These are phyloP conservation scores for Phytophthora tentaculata DNA, from an alignment of 352 stramenopile species.

Conservation along the genomic window DNA sequence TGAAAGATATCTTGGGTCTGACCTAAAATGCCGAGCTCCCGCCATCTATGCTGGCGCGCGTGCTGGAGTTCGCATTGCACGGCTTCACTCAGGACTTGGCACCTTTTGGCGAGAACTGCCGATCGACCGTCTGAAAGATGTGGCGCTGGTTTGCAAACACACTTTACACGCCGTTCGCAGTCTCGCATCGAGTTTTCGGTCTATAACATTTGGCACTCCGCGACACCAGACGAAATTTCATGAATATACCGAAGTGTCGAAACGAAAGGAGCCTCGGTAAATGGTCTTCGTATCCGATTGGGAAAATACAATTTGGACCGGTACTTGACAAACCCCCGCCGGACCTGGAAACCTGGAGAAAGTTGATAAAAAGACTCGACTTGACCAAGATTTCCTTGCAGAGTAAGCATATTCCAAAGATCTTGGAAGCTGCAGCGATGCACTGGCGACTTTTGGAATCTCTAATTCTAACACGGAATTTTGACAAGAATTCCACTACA, in stretches of 20 bases:
- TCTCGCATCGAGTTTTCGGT: neutral
- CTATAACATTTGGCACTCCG: neutral
- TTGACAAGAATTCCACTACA: neutral
- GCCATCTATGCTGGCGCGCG: neutral
- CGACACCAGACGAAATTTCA: neutral
- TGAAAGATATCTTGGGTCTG: no score
- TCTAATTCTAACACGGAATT: neutral
- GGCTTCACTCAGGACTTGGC: neutral
- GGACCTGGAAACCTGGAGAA: neutral
- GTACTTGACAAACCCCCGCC: no score
- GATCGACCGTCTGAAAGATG: neutral
- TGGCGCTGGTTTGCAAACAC: neutral
- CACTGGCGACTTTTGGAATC: neutral
- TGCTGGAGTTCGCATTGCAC: neutral
- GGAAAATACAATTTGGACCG: no score
- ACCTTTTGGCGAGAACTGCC: no score
- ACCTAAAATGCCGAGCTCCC: neutral
- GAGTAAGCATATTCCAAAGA: neutral
- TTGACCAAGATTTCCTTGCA: neutral
- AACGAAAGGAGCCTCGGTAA: neutral
- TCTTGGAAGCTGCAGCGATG: neutral
- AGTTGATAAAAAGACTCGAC: constrained; percentile 1
- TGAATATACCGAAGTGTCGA: neutral
- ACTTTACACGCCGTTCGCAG: neutral
- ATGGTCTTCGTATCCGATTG: no score